Conservation (phyloP, 371 early-diverging fungal species). For the Zopfochytrium polystomum region DNA sequence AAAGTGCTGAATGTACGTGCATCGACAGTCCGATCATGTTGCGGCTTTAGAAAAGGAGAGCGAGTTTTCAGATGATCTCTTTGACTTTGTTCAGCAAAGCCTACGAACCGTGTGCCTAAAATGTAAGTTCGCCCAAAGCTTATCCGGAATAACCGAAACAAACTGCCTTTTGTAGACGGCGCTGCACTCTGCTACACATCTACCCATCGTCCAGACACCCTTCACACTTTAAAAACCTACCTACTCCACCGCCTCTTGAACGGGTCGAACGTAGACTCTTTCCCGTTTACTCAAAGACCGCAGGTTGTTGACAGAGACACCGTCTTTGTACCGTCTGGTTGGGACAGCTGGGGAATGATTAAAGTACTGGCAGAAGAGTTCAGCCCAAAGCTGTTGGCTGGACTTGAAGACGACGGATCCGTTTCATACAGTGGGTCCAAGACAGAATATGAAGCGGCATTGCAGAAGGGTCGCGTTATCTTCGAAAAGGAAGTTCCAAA, state of each 20-base stretch:
- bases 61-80: conserved; percentile 85
- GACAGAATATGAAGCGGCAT: too few species aligned
- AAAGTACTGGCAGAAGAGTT: conserved; percentile 71
- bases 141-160: not conserved
- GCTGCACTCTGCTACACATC: conserved; percentile 90
- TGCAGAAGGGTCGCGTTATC: conserved; percentile 17
- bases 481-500: conserved; percentile 46
- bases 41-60: conserved; percentile 73
- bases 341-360: conserved; percentile 90
- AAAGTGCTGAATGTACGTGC: not conserved
- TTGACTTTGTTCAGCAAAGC: conserved; percentile 93
- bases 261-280: conserved; percentile 14
- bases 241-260: conserved; percentile 68
- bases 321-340: conserved; percentile 85
- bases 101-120: conserved; percentile 86
- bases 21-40: conserved; percentile 70
- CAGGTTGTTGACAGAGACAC: conserved; percentile 84
- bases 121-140: conserved; percentile 53
- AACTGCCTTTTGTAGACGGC: conserved; percentile 86
- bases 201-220: conserved; percentile 72
- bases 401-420: conserved; percentile 8
- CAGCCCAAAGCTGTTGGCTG: conserved; percentile 34
- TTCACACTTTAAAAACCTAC: conserved; percentile 74
- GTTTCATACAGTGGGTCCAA: not conserved
- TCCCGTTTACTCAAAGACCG: conserved; percentile 61